phyloP scores from a whole-genome alignment of 2,329 filamentous ascomycete genomes.

The Juglanconis oblonga region DNA sequence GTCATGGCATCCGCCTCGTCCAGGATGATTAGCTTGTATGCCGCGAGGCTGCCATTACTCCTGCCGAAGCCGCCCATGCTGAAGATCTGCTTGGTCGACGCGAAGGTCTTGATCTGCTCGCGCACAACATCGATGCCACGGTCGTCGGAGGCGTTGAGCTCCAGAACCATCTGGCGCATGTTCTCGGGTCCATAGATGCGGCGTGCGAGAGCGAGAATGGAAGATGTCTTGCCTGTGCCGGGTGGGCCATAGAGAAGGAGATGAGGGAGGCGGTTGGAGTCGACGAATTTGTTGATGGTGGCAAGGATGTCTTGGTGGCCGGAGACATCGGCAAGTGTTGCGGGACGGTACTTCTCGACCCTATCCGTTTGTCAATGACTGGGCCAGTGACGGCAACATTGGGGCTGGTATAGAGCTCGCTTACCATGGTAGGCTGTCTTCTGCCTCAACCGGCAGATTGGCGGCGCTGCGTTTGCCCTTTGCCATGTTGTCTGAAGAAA shows the following conservation, averaged over 20 bases:
- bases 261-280: constrained; percentile 90
- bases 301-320: constrained; percentile 96
- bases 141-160: constrained; percentile 96
- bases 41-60: constrained; percentile 54
- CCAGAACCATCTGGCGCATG: constrained; percentile 96
- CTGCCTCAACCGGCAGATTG: constrained; percentile 88
- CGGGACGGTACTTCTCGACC: constrained; percentile 96
- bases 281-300: constrained; percentile 97
- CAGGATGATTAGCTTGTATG: constrained; percentile 93
- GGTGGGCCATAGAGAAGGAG: constrained; percentile 95
- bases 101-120: constrained; percentile 99
- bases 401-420: constrained; percentile 14
- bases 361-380: constrained; percentile 39
- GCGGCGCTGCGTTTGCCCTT: constrained; percentile 93
- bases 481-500: constrained; percentile 69
- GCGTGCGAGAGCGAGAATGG: constrained; percentile 86
- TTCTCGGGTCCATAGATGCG: constrained; percentile 90
- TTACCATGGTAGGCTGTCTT: constrained; percentile 91
- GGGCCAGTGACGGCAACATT: not conserved
- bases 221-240: constrained; percentile 96
- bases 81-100: constrained; percentile 97
- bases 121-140: constrained; percentile 96
- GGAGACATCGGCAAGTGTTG: constrained; percentile 85
- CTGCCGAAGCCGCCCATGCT: constrained; percentile 49
- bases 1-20: constrained; percentile 99